Evolutionary conservation across 139 green algal species (phyloP).

Genomic region (Tetradesmus lagerheimii): DNA sequence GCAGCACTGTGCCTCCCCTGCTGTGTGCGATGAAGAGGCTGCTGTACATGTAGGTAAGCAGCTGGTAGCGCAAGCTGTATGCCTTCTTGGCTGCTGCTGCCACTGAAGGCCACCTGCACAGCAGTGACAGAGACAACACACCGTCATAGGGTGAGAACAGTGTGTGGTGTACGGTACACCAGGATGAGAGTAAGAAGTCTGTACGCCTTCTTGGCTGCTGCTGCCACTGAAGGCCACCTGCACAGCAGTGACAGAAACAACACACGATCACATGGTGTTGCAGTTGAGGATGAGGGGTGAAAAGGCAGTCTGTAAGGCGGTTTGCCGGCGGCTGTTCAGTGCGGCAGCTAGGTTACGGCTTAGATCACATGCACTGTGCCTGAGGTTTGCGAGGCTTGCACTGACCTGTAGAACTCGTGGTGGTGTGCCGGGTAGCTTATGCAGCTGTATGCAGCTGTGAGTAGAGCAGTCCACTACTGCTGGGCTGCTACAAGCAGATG

Average conservation of each 20-base stretch:
- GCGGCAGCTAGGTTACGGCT: too few species aligned
- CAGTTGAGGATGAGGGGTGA: too few species aligned
- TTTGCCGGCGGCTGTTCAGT: too few species aligned
- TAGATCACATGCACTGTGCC: too few species aligned
- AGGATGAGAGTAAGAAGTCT: too few species aligned
- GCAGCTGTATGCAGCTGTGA: slow-evolving; percentile 81
- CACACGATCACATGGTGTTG: background rate
- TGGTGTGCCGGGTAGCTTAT: slow-evolving; percentile 24
- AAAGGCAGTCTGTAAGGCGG: too few species aligned
- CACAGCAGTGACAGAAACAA: slow-evolving; percentile 55
- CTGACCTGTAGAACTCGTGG: slow-evolving; percentile 84
- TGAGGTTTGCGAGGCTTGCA: too few species aligned
- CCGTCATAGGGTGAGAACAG: background rate
- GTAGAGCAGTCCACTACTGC: too few species aligned
- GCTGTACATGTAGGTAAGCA: slow-evolving; percentile 83
- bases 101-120: slow-evolving; percentile 52
- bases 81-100: slow-evolving; percentile 26
- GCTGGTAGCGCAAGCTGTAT: slow-evolving; percentile 56
- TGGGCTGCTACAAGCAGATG: too few species aligned
- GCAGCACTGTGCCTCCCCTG: slow-evolving; percentile 67
- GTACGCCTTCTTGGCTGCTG: background rate
- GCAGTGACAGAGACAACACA: slow-evolving; percentile 53
- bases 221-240: slow-evolving; percentile 53
- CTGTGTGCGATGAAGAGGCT: slow-evolving; percentile 50
- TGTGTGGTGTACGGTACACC: background rate